Evolutionary conservation across 1,139 yeast genomes (phyloP), one percentile per base, ranked within the genome.

Genomic region (Magnusiomyces paraingens): DNA sequence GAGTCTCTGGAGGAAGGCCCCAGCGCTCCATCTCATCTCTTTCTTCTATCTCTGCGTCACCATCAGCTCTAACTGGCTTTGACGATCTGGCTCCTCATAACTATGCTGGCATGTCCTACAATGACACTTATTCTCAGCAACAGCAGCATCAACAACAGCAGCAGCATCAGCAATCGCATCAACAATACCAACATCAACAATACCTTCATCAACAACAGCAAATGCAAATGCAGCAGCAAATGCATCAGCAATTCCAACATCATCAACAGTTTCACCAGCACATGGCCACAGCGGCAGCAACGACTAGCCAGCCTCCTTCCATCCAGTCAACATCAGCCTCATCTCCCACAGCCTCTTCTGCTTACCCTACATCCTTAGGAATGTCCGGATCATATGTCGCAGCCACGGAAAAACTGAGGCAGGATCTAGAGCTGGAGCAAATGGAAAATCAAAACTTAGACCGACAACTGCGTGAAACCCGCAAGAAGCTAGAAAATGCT

Each of bases 361-460:
- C 41, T 38, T 38, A n/a, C 18, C 41, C 41, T 17, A 14, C 12
- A 38, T 38, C 41, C 5, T n/a, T 4, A 4, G 26, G 26, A 43
- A 20, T 47, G 18, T 29, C 50, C 18, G 41, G 35, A 36, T 35
- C 43, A 12, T 39, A 36, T 36, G 50, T 39, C 26, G 18, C 41
- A 38, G 15, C 41, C 11, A 48, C 48, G 15, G 65, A 63, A 51
- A 55, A 56, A 45, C 57, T 64, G 44, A 58, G 60, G 49, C 55
- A 56, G 45, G 66, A 64, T 6, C 56, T 64, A 36, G 66, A 64
- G n/a, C 57, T 59, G 44, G 69, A 65, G 49, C 65, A 64, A 52
- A 55, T 57, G 51, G 66, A 65, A 53, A 52, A 62, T 14, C 57
- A 56, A 17, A 56, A 56, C 45, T 59, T 64, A 35, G 64, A 62